phyloP scores from a whole-genome alignment of 2,329 filamentous ascomycete genomes.

The Colletotrichum lindemuthianum region DNA sequence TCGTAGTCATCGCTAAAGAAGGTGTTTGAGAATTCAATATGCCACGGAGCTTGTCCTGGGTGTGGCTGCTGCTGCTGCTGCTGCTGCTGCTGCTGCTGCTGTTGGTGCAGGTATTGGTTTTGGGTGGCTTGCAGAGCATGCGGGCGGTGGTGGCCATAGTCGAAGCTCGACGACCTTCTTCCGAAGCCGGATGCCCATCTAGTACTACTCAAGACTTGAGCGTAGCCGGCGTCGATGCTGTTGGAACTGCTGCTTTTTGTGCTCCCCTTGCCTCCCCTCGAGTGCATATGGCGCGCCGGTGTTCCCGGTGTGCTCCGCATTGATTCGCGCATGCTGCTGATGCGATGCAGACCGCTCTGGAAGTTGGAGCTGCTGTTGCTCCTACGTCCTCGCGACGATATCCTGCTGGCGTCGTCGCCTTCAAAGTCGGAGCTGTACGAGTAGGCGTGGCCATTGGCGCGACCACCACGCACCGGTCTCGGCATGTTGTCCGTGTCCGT shows the following conservation, averaged over 20 bases:
- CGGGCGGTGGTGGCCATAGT: slow-evolving; percentile 65
- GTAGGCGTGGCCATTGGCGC: slow-evolving; percentile 46
- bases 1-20: slow-evolving; percentile 71
- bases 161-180: slow-evolving; percentile 77
- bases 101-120: slow-evolving; percentile 38
- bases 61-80: slow-evolving; percentile 37
- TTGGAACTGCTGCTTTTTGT: slow-evolving; percentile 78
- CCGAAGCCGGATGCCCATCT: slow-evolving; percentile 64
- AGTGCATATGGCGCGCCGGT: slow-evolving; percentile 57
- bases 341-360: slow-evolving; percentile 66
- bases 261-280: slow-evolving; percentile 71
- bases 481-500: slow-evolving; percentile 29
- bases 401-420: slow-evolving; percentile 62
- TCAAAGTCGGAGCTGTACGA: slow-evolving; percentile 73
- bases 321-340: slow-evolving; percentile 70
- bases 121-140: slow-evolving; percentile 39
- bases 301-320: slow-evolving; percentile 51
- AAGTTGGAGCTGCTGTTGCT: slow-evolving; percentile 86
- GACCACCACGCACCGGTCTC: slow-evolving; percentile 36
- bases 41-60: slow-evolving; percentile 50
- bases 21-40: slow-evolving; percentile 59
- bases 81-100: slow-evolving; percentile 37
- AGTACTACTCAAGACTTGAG: slow-evolving; percentile 66
- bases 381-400: slow-evolving; percentile 71
- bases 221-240: slow-evolving; percentile 73